Evolutionary conservation across 768 basidiomycete species (phyloP).

Genomic region (Podaxis sp.): DNA sequence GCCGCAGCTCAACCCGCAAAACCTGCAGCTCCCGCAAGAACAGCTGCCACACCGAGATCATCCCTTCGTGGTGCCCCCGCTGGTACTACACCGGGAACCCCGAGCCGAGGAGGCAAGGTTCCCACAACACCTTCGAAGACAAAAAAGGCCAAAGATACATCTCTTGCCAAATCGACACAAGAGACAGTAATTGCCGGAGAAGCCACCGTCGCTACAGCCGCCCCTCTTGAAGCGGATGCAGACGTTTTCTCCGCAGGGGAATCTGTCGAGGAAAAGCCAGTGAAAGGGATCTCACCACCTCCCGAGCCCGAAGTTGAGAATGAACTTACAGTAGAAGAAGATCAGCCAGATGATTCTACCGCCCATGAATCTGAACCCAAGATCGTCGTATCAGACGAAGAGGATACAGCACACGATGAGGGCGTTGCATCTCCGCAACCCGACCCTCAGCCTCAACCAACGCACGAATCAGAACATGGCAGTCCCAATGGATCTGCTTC

Average conservation of each 20-base stretch:
- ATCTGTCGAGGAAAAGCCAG: background rate
- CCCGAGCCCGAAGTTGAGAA: slow-evolving; percentile 6
- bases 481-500: slow-evolving; percentile 7
- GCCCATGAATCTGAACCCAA: background rate
- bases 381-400: slow-evolving; percentile 4
- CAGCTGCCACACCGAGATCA: slow-evolving; percentile 18
- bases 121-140: slow-evolving; percentile 16
- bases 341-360: background rate
- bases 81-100: background rate
- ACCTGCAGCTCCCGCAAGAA: slow-evolving; percentile 25
- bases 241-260: slow-evolving; percentile 14
- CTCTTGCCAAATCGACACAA: no score
- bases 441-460: slow-evolving; percentile 10
- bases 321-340: slow-evolving; percentile 1
- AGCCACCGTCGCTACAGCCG: slow-evolving; percentile 19
- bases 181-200: slow-evolving; percentile 15
- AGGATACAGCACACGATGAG: background rate
- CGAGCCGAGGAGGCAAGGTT: slow-evolving; percentile 2
- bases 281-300: background rate
- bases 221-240: slow-evolving; percentile 20
- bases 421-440: background rate
- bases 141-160: slow-evolving; percentile 2
- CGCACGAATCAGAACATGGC: slow-evolving; percentile 3
- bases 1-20: slow-evolving; percentile 22
- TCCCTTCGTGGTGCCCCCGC: background rate